Base-by-base conservation (phyloP, 1,284 basidiomycete species). In the Pholiota adiposa region DNA sequence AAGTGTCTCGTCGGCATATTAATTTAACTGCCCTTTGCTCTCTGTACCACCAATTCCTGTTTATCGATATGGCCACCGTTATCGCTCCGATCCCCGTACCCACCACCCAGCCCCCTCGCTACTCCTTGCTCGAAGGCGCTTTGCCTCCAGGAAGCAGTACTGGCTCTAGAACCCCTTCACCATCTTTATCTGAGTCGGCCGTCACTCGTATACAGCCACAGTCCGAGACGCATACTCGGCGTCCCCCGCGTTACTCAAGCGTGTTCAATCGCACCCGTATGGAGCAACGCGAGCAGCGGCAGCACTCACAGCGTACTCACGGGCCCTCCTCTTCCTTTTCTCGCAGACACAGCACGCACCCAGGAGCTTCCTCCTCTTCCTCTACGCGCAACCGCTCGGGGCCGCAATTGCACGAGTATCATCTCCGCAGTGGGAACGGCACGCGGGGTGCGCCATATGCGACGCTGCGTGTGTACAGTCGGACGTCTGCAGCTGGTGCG, bases 381-480 rank as follows among this genome's bases (percentile, higher is more conserved):
- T 56, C 44, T 12, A 18, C 31, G 31, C 18, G 34, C 16, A 48
- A 27, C 14, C 34, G 49, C 38, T 36, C 49, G 29, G 64, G 58
- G 19, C 50, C 57, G 1, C 61, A 65, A 48, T 38, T 58, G 11
- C 64, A 64, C 29, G 64, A 65, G 44, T 67, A 63, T 38, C 59
- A 65, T 27, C 31, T 67, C 51, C 56, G 44, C 27, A 61, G 48
- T 43, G 62, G 63, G 27, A 58, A 49, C 23, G 63, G 64, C 8
- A n/a, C 56, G 14, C 71, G 69, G 56, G 61, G 62, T 49, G 67
- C 67, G 19, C 62, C 72, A 34, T 77, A 75, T 74, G 72, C 74
- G 19, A 73, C 72, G 3, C 64, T 77, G 48, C 73, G 69, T 59
- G 58, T 77, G 8, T 65, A 62, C 54, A 75, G 75, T 54, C 69